Evolutionary conservation across 2,329 filamentous ascomycete species (phyloP).

Genomic region (Cercospora berteroae): DNA sequence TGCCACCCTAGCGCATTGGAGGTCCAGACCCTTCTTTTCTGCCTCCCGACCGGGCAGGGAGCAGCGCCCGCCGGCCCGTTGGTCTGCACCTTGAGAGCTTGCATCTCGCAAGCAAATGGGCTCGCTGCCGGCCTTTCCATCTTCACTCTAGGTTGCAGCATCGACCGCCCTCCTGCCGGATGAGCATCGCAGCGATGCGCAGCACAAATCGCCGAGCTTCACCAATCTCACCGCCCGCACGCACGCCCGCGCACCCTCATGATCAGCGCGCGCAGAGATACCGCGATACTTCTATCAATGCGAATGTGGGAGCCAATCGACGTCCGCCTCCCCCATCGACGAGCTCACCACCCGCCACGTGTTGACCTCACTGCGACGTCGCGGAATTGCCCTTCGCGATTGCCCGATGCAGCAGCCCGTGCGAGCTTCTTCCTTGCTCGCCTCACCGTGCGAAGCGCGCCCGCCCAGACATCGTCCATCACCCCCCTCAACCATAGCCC

Average conservation of each 20-base stretch:
- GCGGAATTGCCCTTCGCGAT: neutral
- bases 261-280: neutral
- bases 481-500: neutral
- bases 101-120: neutral
- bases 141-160: neutral
- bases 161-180: neutral
- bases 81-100: neutral
- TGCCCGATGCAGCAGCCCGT: neutral
- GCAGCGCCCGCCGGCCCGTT: neutral
- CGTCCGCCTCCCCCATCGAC: neutral
- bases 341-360: neutral
- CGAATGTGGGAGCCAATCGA: neutral
- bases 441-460: neutral
- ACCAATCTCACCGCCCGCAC: conserved; percentile 1
- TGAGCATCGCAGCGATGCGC: neutral
- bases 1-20: conserved; percentile 1
- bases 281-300: conserved; percentile 1
- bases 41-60: neutral
- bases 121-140: neutral
- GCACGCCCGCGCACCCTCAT: neutral
- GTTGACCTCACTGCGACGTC: neutral
- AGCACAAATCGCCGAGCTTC: neutral
- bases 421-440: neutral
- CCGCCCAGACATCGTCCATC: neutral
- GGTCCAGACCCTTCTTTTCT: conserved; percentile 1